Evolutionary conservation across 1,139 yeast species (phyloP), one percentile per base, ranked within the genome.

Genomic region (Yamadazyma sp.): DNA sequence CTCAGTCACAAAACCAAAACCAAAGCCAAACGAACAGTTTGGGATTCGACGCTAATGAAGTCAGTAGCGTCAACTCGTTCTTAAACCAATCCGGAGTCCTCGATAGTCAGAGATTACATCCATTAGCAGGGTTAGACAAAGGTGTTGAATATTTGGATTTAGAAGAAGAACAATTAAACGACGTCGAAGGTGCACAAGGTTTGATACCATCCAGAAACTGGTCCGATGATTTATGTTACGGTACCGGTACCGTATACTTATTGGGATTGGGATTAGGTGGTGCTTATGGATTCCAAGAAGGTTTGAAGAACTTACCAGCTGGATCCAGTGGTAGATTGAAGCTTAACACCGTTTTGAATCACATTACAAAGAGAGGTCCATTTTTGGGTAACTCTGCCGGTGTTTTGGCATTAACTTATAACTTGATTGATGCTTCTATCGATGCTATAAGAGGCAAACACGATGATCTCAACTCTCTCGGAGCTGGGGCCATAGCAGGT

Each of bases 191-290:
- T 31, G 80, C 95, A 1, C 87, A 87, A 59, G 96, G 96, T 44
- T 64, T 92, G 44, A 78, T 92, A 51, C 97, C 98, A 28, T 86
- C 95, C 28, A 84, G 97, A 68, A 95, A 94, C 55, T 92, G 97
- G 96, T 79, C 91, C 12, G 98, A 92, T 62, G 98, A 92, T 65
- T 75, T 92, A 50, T 89, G 97, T 76, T 92, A 94, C 66, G 98
- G 98, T 53, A 87, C 98, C 10, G 98, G 98, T 62, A 83, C 96
- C 10, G 91, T 89, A 36, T 92, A 92, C 62, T 74, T 92, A 53
- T 55, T 85, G 33, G 95, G 92, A 39, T 59, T 73, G 44, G 91
- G 92, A 33, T 47, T 78, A 39, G 98, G 98, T 63, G 98, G 98
- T 45, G 69, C 83, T 12, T 85, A 82, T 57, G 98, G 98, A 44